Percentiles rank a stretch among this genome's conserved stretches.
Conservation (phyloP, 441 rosid species). For the Melastoma candidum region DNA sequence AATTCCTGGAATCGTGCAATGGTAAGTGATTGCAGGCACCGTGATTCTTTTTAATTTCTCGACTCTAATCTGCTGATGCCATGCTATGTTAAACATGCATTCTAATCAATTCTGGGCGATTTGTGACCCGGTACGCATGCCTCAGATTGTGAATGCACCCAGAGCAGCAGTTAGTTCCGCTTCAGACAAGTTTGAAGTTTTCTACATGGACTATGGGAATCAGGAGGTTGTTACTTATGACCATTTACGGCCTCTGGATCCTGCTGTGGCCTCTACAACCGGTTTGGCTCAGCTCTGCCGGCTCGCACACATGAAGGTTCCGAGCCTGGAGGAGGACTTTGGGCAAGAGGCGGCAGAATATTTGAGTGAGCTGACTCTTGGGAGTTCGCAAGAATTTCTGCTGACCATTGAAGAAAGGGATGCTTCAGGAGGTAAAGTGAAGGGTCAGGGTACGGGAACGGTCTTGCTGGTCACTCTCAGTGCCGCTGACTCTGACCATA, state of each 20-base stretch:
- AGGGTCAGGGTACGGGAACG: slow-evolving; percentile 94
- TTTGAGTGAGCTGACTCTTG: slow-evolving; percentile 48
- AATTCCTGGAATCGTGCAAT: slow-evolving; percentile 96
- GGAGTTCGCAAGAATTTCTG: slow-evolving; percentile 54
- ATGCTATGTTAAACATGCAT: too few relatives aligned
- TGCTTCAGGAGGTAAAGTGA: slow-evolving; percentile 73
- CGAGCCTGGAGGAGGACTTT: slow-evolving; percentile 64
- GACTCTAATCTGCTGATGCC: too few relatives aligned
- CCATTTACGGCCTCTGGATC: slow-evolving; percentile 60
- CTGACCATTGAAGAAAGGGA: slow-evolving; percentile 88
- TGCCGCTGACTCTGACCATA: slow-evolving; percentile 70
- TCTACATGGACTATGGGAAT: slow-evolving; percentile 92
- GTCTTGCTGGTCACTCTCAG: slow-evolving; percentile 58
- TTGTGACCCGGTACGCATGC: not conserved
- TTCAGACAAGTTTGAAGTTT: slow-evolving; percentile 79
- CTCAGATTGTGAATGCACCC: slow-evolving; percentile 84
- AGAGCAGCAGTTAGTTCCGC: slow-evolving; percentile 59
- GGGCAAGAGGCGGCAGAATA: slow-evolving; percentile 80
- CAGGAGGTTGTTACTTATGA: slow-evolving; percentile 76
- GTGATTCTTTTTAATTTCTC: too few relatives aligned
- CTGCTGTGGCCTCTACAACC: slow-evolving; percentile 60
- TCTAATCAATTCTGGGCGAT: too few relatives aligned
- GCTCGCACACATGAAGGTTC: slow-evolving; percentile 86
- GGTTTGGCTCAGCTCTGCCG: slow-evolving; percentile 89
- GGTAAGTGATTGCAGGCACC: slow-evolving; percentile 31